Percentiles rank a stretch among this genome's conserved stretches.
phyloP scores from a whole-genome alignment of 331 rosid species.

The Dryas integrifolia region DNA sequence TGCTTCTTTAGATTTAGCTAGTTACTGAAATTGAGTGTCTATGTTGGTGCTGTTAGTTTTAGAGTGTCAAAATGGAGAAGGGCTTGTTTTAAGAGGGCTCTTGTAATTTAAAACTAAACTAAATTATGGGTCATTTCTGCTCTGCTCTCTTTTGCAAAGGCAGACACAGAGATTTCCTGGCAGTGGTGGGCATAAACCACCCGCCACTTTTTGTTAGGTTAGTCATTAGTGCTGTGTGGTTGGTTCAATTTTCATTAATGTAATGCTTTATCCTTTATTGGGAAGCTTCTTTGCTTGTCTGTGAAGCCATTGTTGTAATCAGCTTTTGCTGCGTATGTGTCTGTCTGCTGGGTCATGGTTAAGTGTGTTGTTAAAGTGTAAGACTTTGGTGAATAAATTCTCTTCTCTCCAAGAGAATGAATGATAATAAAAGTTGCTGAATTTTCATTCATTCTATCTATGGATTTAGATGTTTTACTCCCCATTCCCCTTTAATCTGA shows the following conservation, averaged over 20 bases:
- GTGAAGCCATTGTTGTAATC: background rate
- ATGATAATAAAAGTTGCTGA: background rate
- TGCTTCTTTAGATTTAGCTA: background rate
- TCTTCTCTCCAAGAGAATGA: slow-evolving; percentile 6
- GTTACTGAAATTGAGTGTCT: background rate
- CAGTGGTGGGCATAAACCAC: slow-evolving; percentile 26
- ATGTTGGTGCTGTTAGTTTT: background rate
- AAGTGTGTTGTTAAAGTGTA: background rate
- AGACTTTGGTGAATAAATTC: slow-evolving; percentile 1
- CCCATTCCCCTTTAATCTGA: background rate
- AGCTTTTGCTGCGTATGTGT: background rate
- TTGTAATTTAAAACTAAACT: slow-evolving; percentile 15
- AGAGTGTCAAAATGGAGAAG: background rate
- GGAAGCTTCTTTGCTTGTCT: background rate
- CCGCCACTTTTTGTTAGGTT: slow-evolving; percentile 22
- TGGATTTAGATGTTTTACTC: background rate
- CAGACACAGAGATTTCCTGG: slow-evolving; percentile 12
- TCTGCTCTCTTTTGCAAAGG: slow-evolving; percentile 21
- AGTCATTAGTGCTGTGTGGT: background rate
- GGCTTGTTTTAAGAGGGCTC: slow-evolving; percentile 35
- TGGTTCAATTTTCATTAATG: background rate
- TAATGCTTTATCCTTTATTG: background rate
- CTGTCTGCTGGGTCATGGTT: background rate
- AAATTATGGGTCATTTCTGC: slow-evolving; percentile 18
- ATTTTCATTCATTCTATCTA: background rate